phyloP scores from a whole-genome alignment of 2,329 filamentous ascomycete genomes.

The Capronia americana region DNA sequence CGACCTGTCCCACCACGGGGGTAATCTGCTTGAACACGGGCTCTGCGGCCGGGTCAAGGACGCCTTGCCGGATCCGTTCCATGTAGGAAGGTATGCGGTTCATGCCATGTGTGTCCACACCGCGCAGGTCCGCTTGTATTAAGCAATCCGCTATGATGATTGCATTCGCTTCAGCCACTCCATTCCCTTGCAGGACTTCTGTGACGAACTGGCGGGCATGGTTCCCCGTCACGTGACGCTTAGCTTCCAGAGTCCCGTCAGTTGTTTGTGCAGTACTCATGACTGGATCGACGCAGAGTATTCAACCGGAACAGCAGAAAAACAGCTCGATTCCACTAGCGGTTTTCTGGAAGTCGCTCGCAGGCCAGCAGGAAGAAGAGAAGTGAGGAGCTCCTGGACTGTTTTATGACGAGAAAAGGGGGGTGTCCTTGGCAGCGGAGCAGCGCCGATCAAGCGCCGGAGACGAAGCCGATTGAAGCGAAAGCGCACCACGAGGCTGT shows the following conservation, averaged over 20 bases:
- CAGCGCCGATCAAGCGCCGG: background rate
- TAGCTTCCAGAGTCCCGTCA: background rate
- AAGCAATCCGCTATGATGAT: constrained; percentile 70
- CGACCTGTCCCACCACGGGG: constrained; percentile 72
- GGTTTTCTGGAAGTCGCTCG: background rate
- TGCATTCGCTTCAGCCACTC: constrained; percentile 65
- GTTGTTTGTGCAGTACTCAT: constrained; percentile 1
- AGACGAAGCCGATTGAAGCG: background rate
- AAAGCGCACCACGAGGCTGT: constrained; percentile 8
- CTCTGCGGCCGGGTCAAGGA: constrained; percentile 66
- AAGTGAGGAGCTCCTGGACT: background rate
- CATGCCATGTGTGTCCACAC: constrained; percentile 79
- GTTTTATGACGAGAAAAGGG: background rate
- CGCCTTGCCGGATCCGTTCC: constrained; percentile 71
- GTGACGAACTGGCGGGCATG: constrained; percentile 10
- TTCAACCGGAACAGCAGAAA: background rate
- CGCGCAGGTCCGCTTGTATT: constrained; percentile 75
- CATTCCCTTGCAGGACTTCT: constrained; percentile 55
- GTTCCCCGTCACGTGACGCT: constrained; percentile 1
- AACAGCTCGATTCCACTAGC: background rate
- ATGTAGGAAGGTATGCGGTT: constrained; percentile 81
- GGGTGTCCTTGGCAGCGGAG: background rate
- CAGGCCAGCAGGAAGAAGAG: background rate
- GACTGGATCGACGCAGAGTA: background rate
- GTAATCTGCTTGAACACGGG: constrained; percentile 69